A percentile compares a stretch with the other conserved stretches of the same genome.
These are phyloP conservation scores for Candida succiphila DNA, from an alignment of 805 yeast species.

Conservation along the genomic window DNA sequence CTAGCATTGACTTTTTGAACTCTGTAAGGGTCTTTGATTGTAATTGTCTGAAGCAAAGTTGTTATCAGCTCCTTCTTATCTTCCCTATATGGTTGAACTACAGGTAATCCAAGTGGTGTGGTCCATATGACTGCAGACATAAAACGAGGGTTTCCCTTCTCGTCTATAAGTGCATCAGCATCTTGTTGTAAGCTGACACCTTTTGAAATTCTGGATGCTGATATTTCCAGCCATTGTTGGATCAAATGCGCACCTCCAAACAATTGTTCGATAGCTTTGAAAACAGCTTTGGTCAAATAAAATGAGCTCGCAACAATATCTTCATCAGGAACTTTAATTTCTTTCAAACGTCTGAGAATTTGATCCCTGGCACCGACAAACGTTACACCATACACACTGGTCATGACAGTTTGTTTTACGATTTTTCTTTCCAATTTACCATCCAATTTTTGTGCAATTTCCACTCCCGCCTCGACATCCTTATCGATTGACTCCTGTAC, in stretches of 20 bases:
- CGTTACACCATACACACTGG: slow-evolving; percentile 96
- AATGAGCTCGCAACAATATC: slow-evolving; percentile 34
- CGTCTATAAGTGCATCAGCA: too few relatives aligned
- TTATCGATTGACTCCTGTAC: slow-evolving; percentile 45
- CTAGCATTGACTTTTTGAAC: slow-evolving; percentile 76
- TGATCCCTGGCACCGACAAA: slow-evolving; percentile 88
- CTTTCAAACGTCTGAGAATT: slow-evolving; percentile 67
- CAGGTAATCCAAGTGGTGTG: slow-evolving; percentile 88
- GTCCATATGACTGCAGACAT: slow-evolving; percentile 96
- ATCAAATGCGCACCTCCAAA: slow-evolving; percentile 89
- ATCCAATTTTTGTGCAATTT: slow-evolving; percentile 41
- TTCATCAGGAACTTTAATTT: slow-evolving; percentile 33
- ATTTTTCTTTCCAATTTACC: slow-evolving; percentile 74
- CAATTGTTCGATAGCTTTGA: slow-evolving; percentile 73
- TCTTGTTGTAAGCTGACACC: slow-evolving; percentile 62
- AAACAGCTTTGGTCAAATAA: slow-evolving; percentile 70
- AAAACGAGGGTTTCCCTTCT: slow-evolving; percentile 39
- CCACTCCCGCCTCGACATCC: slow-evolving; percentile 45
- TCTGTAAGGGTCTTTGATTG: slow-evolving; percentile 79
- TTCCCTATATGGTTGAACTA: slow-evolving; percentile 92
- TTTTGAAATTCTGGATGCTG: slow-evolving; percentile 72
- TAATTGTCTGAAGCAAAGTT: slow-evolving; percentile 86
- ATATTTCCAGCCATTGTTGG: slow-evolving; percentile 92
- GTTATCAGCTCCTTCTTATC: slow-evolving; percentile 51
- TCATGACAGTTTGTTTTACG: slow-evolving; percentile 96